phyloP scores from a whole-genome alignment of 2,329 filamentous ascomycete genomes.

The Boeremia lycopersici region DNA sequence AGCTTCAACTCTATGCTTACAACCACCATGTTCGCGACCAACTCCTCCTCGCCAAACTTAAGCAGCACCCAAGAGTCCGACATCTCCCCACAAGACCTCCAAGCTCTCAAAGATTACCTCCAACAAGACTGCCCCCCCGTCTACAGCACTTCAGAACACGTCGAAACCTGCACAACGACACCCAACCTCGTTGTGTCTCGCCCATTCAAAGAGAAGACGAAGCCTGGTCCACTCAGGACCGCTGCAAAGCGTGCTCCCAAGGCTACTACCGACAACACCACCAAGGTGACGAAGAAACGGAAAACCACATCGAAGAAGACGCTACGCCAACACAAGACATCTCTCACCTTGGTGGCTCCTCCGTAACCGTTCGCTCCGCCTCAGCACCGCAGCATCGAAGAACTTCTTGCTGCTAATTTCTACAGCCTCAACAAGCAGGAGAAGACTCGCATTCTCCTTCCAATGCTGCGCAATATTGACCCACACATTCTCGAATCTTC shows the following conservation, averaged over 20 bases:
- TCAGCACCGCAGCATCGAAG: slow-evolving; percentile 5
- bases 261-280: neutral
- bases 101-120: too few species aligned
- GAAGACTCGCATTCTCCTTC: slow-evolving; percentile 25
- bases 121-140: too few species aligned
- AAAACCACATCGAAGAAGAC: neutral
- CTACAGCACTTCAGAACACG: too few species aligned
- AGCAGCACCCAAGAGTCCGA: too few species aligned
- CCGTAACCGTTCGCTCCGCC: neutral
- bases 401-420: slow-evolving; percentile 21
- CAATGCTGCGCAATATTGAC: slow-evolving; percentile 25
- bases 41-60: too few species aligned
- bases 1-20: too few species aligned
- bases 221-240: neutral
- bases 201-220: neutral
- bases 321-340: neutral
- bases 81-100: too few species aligned
- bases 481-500: slow-evolving; percentile 10
- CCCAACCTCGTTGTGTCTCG: neutral
- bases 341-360: neutral
- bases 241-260: neutral
- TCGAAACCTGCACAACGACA: too few species aligned
- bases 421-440: slow-evolving; percentile 18
- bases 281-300: slow-evolving; percentile 10
- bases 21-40: too few species aligned